Conservation (phyloP, 352 stramenopile species). For the Phytophthora sansomeana region DNA sequence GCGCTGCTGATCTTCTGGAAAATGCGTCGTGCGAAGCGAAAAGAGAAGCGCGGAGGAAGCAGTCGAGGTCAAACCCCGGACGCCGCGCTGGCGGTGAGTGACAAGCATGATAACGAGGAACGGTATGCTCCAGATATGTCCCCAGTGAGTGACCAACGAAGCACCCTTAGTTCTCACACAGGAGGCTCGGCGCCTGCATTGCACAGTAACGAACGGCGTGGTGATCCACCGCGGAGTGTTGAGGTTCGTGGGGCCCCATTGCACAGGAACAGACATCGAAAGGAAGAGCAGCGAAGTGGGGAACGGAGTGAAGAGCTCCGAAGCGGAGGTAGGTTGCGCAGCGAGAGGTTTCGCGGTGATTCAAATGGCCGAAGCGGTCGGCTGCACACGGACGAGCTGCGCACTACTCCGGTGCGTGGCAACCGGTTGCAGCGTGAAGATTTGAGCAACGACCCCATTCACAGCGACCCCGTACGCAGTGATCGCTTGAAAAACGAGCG, state of each 20-base stretch:
- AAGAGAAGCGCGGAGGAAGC: constrained; percentile 2
- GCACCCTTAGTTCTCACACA: constrained; percentile 27
- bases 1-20: constrained; percentile 38
- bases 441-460: constrained; percentile 19
- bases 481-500: constrained; percentile 26
- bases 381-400: constrained; percentile 30
- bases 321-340: constrained; percentile 17
- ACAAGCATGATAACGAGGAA: constrained; percentile 39
- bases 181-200: constrained; percentile 22
- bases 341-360: constrained; percentile 25
- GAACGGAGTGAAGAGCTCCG: constrained; percentile 16
- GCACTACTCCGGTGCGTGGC: constrained; percentile 16
- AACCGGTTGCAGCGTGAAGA: constrained; percentile 31
- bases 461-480: constrained; percentile 28
- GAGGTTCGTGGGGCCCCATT: constrained; percentile 13
- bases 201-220: constrained; percentile 34
- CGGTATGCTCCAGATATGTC: constrained; percentile 40
- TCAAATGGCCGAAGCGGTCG: constrained; percentile 15
- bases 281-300: constrained; percentile 24
- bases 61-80: constrained; percentile 19
- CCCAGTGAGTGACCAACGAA: constrained; percentile 28
- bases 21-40: constrained; percentile 27
- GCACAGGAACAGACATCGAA: constrained; percentile 15
- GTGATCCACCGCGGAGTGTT: constrained; percentile 24
- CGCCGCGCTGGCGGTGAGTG: constrained; percentile 34